These are phyloP conservation scores for Botryotinia convoluta DNA, from an alignment of 2,329 filamentous ascomycete genomes.

Conservation along the genomic window DNA sequence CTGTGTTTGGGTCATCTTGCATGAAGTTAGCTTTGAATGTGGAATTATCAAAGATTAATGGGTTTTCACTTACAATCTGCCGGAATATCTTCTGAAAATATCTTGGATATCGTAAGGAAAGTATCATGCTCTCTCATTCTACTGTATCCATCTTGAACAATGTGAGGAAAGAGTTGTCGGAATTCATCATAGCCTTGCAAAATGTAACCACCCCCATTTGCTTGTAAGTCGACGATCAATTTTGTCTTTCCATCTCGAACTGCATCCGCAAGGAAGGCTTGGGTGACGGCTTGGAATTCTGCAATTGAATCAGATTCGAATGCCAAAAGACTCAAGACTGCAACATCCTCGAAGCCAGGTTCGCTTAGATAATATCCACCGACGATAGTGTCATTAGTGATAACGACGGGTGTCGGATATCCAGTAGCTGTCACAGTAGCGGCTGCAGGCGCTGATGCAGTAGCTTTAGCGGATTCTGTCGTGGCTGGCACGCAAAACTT, in stretches of 20 bases:
- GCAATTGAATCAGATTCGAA: constrained; percentile 29
- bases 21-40: background rate
- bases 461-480: background rate
- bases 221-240: constrained; percentile 61
- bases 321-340: constrained; percentile 34
- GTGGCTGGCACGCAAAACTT: constrained; percentile 28
- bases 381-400: constrained; percentile 31
- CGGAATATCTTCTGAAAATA: constrained; percentile 27
- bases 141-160: constrained; percentile 34
- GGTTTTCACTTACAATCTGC: constrained; percentile 23
- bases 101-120: constrained; percentile 27
- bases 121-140: constrained; percentile 33
- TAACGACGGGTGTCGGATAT: constrained; percentile 33
- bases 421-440: constrained; percentile 27
- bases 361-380: constrained; percentile 37
- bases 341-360: constrained; percentile 35
- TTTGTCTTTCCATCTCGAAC: constrained; percentile 51
- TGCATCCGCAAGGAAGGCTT: constrained; percentile 46
- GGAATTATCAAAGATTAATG: background rate
- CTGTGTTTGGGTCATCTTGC: constrained; percentile 29
- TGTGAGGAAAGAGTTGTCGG: constrained; percentile 39
- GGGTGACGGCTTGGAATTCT: constrained; percentile 35
- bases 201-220: constrained; percentile 57
- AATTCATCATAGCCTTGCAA: constrained; percentile 50
- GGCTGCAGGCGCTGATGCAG: constrained; percentile 11